Percentiles rank a stretch among this genome's conserved stretches.
Conservation (phyloP, 306 rosid species). For the Dryas drummondii region DNA sequence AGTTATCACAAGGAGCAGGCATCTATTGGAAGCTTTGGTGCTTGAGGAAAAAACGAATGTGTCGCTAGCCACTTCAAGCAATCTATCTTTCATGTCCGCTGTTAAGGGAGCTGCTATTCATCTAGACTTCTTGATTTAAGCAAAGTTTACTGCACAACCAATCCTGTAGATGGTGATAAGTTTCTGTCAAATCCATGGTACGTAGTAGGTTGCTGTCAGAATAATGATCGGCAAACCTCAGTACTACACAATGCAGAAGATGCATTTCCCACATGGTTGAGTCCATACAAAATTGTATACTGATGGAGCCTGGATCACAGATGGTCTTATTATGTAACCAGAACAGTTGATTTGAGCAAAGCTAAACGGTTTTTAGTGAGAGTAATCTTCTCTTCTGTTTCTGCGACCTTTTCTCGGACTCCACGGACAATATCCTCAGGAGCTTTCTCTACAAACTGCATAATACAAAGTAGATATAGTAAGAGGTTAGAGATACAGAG, state of each 20-base stretch:
- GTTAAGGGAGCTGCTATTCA: background rate
- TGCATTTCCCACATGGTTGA: background rate
- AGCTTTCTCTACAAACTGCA: slow-evolving; percentile 89
- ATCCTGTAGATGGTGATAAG: background rate
- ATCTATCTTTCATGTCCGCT: background rate
- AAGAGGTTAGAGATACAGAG: background rate
- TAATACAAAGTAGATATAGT: slow-evolving; percentile 13
- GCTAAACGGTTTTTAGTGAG: slow-evolving; percentile 76
- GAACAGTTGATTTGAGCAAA: slow-evolving; percentile 53
- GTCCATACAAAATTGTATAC: background rate
- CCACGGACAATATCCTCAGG: slow-evolving; percentile 75
- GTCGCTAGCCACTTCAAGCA: background rate
- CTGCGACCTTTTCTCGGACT: slow-evolving; percentile 77
- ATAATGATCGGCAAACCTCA: background rate
- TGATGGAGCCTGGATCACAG: background rate
- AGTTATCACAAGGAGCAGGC: background rate
- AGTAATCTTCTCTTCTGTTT: slow-evolving; percentile 81
- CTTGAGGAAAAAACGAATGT: background rate
- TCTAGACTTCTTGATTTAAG: background rate
- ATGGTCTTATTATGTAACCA: slow-evolving; percentile 38
- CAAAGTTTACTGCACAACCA: background rate
- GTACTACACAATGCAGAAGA: background rate
- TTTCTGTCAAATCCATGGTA: too few relatives aligned
- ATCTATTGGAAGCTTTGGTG: background rate
- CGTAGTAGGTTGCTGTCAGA: background rate